phyloP scores from a whole-genome alignment of 768 basidiomycete genomes.

The Lentinula sp. region DNA sequence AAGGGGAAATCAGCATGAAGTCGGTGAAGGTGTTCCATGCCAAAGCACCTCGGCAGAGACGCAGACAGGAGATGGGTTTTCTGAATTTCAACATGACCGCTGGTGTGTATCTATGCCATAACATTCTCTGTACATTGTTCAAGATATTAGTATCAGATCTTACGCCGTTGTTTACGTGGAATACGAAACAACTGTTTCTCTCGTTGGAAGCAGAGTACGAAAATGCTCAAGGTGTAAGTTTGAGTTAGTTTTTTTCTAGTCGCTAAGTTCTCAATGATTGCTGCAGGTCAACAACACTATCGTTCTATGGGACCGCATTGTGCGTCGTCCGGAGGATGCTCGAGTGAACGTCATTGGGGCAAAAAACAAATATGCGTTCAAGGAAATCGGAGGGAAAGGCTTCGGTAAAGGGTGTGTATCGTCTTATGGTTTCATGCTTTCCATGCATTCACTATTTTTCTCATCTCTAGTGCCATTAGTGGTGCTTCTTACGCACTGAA shows the following conservation, averaged over 20 bases:
- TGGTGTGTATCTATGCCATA: constrained; percentile 24
- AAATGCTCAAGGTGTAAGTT: constrained; percentile 63
- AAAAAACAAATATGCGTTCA: constrained; percentile 82
- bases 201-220: constrained; percentile 84
- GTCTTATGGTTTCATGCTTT: background rate
- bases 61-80: constrained; percentile 50
- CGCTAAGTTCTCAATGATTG: background rate
- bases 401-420: constrained; percentile 59
- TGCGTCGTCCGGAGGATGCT: constrained; percentile 71
- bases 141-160: constrained; percentile 51
- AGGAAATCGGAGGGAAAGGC: constrained; percentile 54
- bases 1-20: constrained; percentile 23
- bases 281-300: constrained; percentile 64
- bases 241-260: background rate
- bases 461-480: background rate
- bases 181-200: constrained; percentile 91
- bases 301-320: constrained; percentile 89
- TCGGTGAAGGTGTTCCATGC: constrained; percentile 21
- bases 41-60: constrained; percentile 31
- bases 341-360: constrained; percentile 54
- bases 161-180: constrained; percentile 85
- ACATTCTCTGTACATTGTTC: background rate
- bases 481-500: constrained; percentile 64
- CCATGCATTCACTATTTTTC: background rate
- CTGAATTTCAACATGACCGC: constrained; percentile 52